phyloP scores from a whole-genome alignment of 1,139 yeast species.

The Williopsis jadinii region DNA sequence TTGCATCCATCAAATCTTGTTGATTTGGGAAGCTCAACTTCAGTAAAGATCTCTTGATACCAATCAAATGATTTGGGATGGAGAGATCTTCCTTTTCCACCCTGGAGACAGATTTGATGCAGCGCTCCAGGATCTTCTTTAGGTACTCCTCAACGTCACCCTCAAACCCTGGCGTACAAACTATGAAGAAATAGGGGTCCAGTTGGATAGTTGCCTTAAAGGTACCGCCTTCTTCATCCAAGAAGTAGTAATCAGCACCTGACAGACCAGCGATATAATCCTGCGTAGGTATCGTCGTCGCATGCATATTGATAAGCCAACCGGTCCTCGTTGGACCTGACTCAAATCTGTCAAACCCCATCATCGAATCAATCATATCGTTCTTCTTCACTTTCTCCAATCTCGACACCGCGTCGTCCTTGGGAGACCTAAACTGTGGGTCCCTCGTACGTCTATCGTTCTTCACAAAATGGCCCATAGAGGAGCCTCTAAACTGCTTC shows the following conservation, averaged over 20 bases:
- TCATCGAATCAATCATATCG: constrained; percentile 60
- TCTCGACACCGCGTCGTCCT: constrained; percentile 8
- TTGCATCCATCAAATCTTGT: constrained; percentile 66
- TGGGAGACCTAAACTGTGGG: constrained; percentile 9
- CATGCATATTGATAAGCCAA: constrained; percentile 87
- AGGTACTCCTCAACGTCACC: constrained; percentile 84
- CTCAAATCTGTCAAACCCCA: constrained; percentile 82
- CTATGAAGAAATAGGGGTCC: constrained; percentile 85
- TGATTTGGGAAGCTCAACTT: constrained; percentile 71
- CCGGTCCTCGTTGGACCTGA: constrained; percentile 70
- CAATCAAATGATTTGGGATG: constrained; percentile 80
- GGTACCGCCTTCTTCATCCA: constrained; percentile 97
- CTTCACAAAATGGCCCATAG: constrained; percentile 50
- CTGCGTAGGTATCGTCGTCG: constrained; percentile 52
- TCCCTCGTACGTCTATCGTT: constrained; percentile 25
- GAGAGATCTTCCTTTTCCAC: constrained; percentile 71
- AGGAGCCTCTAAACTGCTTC: constrained; percentile 38
- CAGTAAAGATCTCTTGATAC: constrained; percentile 58
- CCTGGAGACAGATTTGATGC: constrained; percentile 49
- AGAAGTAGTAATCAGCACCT: constrained; percentile 89
- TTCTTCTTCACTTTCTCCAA: constrained; percentile 44
- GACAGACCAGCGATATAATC: constrained; percentile 59
- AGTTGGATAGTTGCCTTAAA: constrained; percentile 79
- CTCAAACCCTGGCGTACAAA: constrained; percentile 59
- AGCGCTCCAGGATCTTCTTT: constrained; percentile 57